These are phyloP conservation scores for Pontederia crassipes DNA, from an alignment of 176 grass and related monocot genomes.

Conservation along the genomic window DNA sequence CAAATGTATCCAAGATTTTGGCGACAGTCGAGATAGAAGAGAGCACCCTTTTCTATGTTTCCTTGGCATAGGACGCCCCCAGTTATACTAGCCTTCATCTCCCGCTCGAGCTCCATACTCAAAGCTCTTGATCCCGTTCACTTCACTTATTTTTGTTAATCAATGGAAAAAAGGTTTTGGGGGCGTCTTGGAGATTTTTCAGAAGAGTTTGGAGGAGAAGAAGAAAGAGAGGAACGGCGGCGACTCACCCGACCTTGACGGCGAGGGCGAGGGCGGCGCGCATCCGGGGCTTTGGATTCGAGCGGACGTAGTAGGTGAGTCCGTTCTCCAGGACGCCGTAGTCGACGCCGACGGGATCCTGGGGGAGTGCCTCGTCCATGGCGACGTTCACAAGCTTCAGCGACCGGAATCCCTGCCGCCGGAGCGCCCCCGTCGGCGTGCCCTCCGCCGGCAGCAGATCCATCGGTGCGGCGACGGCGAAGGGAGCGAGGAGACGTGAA, in stretches of 20 bases:
- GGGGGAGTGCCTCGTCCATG: constrained; percentile 63
- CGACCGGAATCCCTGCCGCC: constrained; percentile 79
- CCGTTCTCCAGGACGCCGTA: constrained; percentile 85
- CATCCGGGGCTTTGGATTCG: constrained; percentile 88
- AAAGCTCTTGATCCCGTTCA: too few relatives aligned
- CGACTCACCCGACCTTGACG: constrained; percentile 95
- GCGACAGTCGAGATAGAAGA: too few relatives aligned
- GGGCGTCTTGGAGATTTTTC: too few relatives aligned
- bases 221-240: not conserved
- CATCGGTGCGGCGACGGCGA: constrained; percentile 23
- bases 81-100: too few relatives aligned
- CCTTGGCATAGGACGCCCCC: too few relatives aligned
- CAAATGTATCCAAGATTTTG: too few relatives aligned
- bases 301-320: constrained; percentile 87
- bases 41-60: too few relatives aligned
- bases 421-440: constrained; percentile 27
- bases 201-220: not conserved
- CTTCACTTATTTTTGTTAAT: too few relatives aligned
- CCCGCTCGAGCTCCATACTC: too few relatives aligned
- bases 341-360: constrained; percentile 58
- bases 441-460: constrained; percentile 69
- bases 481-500: too few relatives aligned
- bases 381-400: constrained; percentile 63
- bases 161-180: too few relatives aligned
- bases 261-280: constrained; percentile 89